phyloP scores from a whole-genome alignment of 768 basidiomycete genomes.

The Amanita rubescens region DNA sequence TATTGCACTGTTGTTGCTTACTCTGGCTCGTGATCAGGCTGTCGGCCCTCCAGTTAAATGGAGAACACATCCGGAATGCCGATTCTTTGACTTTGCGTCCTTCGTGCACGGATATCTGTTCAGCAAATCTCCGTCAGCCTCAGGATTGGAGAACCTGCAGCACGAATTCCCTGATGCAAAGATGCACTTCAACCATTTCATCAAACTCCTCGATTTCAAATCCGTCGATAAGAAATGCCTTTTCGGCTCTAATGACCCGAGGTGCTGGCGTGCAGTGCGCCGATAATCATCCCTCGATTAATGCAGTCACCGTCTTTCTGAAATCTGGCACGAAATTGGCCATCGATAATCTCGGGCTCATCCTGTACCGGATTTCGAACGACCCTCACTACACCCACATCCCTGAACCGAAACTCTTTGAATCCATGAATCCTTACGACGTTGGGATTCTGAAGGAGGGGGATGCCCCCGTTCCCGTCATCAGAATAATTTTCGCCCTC shows the following conservation, averaged over 20 bases:
- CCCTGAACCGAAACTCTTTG: background rate
- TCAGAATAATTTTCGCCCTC: slow-evolving; percentile 20
- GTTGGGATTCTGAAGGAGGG: background rate
- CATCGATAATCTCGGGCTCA: slow-evolving; percentile 1
- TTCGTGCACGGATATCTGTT: background rate
- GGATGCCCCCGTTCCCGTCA: slow-evolving; percentile 12
- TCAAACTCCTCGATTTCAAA: background rate
- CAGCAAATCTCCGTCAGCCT: background rate
- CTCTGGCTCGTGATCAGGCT: too few relatives aligned
- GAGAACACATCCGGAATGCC: background rate
- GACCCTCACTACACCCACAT: background rate
- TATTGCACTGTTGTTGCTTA: too few relatives aligned
- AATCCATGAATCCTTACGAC: background rate
- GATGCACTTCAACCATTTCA: background rate
- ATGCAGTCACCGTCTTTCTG: background rate
- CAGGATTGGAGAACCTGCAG: background rate
- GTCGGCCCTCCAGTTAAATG: background rate
- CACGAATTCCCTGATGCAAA: background rate
- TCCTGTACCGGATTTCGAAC: background rate
- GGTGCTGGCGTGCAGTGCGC: background rate
- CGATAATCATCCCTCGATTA: background rate
- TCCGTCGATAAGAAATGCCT: slow-evolving; percentile 15
- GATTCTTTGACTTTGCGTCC: background rate
- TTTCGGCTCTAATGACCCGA: background rate
- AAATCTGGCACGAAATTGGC: background rate